phyloP scores from a whole-genome alignment of 1,284 basidiomycete species.

The Cryptococcus sp. region DNA sequence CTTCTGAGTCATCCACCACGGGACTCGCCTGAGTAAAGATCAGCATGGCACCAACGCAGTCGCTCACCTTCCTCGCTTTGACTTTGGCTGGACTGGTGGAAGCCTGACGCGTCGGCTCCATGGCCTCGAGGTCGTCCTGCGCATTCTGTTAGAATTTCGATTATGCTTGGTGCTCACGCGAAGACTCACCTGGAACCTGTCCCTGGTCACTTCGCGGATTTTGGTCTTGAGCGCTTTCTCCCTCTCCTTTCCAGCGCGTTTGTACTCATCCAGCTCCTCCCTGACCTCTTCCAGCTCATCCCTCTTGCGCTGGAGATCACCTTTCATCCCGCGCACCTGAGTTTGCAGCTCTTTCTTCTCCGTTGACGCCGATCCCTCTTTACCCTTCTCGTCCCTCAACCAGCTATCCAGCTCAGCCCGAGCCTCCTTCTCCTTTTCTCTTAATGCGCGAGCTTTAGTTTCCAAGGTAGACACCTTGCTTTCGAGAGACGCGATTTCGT shows the following conservation, averaged over 20 bases:
- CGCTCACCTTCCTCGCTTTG: conserved; percentile 25
- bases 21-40: conserved; percentile 22
- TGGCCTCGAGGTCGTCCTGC: conserved; percentile 33
- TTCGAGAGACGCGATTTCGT: conserved; percentile 24
- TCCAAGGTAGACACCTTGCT: conserved; percentile 30
- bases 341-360: conserved; percentile 34
- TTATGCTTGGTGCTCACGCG: neutral
- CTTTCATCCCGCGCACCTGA: conserved; percentile 32
- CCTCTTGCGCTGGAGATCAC: conserved; percentile 25
- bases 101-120: conserved; percentile 22
- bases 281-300: conserved; percentile 34
- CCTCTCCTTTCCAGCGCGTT: conserved; percentile 33
- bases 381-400: conserved; percentile 31
- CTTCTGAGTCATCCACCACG: conserved; percentile 26
- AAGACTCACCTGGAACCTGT: conserved; percentile 29
- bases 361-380: conserved; percentile 27
- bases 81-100: conserved; percentile 14
- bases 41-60: neutral
- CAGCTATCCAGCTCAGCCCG: conserved; percentile 34
- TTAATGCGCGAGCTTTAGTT: conserved; percentile 22
- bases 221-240: conserved; percentile 32
- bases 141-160: conserved; percentile 3
- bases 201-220: conserved; percentile 27
- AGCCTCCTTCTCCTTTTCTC: conserved; percentile 34
- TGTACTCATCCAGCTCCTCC: conserved; percentile 34